Conservation (phyloP, 2,329 filamentous ascomycete genomes). For the Hirsutella thompsonii region DNA sequence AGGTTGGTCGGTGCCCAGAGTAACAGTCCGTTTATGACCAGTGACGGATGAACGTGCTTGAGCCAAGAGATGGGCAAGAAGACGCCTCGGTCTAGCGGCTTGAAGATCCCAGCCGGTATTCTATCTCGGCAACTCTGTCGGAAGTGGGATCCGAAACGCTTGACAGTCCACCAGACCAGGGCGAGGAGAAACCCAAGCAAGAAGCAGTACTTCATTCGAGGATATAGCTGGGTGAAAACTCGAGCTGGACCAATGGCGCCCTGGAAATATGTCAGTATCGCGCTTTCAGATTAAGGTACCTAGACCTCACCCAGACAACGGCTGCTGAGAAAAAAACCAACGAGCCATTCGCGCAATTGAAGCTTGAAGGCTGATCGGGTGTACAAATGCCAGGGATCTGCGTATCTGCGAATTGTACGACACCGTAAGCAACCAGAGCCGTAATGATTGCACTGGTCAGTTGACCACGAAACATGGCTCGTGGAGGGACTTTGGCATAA, state of each 20-base stretch:
- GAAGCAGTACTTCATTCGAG: conserved; percentile 30
- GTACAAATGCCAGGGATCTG: conserved; percentile 19
- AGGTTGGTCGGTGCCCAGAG: conserved; percentile 30
- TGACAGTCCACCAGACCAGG: conserved; percentile 40
- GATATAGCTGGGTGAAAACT: conserved; percentile 28
- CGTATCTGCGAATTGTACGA: conserved; percentile 21
- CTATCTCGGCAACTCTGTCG: background rate
- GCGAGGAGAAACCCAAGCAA: conserved; percentile 24
- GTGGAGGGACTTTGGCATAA: conserved; percentile 19
- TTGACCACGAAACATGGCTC: conserved; percentile 23
- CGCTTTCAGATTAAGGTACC: too few species aligned
- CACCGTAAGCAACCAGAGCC: conserved; percentile 25
- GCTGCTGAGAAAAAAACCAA: conserved; percentile 20
- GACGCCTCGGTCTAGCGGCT: conserved; percentile 5
- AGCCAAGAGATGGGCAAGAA: conserved; percentile 12
- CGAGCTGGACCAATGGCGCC: conserved; percentile 14
- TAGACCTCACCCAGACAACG: conserved; percentile 17
- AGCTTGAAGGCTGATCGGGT: conserved; percentile 17
- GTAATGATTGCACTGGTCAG: conserved; percentile 27
- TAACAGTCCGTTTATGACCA: conserved; percentile 26
- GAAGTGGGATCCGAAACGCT: conserved; percentile 41
- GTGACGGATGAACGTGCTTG: conserved; percentile 25
- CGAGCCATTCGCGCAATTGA: conserved; percentile 15
- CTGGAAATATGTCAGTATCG: conserved; percentile 1
- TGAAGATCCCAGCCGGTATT: conserved; percentile 5